phyloP scores from a whole-genome alignment of 805 yeast genomes.

The Metschnikowia reukaufii region DNA sequence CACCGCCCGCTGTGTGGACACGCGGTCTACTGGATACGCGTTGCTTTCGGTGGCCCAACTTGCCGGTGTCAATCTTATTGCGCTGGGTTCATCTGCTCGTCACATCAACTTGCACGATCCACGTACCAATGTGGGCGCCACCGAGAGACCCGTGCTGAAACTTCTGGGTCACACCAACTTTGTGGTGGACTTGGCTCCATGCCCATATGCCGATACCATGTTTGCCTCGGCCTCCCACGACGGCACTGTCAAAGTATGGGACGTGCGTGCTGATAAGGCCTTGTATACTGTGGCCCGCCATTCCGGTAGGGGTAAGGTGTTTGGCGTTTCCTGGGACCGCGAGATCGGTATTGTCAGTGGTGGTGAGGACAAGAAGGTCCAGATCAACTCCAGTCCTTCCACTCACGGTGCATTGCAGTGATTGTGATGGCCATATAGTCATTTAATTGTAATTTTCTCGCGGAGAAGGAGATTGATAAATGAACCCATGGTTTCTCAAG shows the following conservation, averaged over 20 bases:
- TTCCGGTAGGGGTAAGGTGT: slow-evolving; percentile 62
- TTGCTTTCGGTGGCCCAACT: slow-evolving; percentile 73
- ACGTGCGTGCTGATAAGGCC: slow-evolving; percentile 79
- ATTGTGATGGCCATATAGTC: no score
- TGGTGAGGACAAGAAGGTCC: slow-evolving; percentile 91
- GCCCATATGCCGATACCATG: slow-evolving; percentile 78
- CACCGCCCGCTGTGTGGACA: slow-evolving; percentile 80
- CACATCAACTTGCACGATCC: slow-evolving; percentile 95
- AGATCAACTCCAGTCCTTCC: slow-evolving; percentile 54
- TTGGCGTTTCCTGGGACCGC: slow-evolving; percentile 81
- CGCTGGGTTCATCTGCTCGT: slow-evolving; percentile 97
- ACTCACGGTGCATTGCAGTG: no score
- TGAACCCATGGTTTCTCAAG: no score
- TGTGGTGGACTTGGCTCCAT: slow-evolving; percentile 73
- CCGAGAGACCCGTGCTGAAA: slow-evolving; percentile 65
- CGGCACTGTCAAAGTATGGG: slow-evolving; percentile 95
- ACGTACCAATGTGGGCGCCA: slow-evolving; percentile 56
- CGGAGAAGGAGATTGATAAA: no score
- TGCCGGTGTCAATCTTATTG: slow-evolving; percentile 66
- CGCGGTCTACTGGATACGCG: slow-evolving; percentile 83
- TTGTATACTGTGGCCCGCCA: slow-evolving; percentile 83
- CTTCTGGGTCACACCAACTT: slow-evolving; percentile 89
- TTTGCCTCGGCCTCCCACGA: slow-evolving; percentile 93
- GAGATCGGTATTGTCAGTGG: slow-evolving; percentile 86
- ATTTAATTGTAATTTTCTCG: no score